Evolutionary conservation across 164 flowering plant species (phyloP).

Genomic region (Paratinospora sagittata): DNA sequence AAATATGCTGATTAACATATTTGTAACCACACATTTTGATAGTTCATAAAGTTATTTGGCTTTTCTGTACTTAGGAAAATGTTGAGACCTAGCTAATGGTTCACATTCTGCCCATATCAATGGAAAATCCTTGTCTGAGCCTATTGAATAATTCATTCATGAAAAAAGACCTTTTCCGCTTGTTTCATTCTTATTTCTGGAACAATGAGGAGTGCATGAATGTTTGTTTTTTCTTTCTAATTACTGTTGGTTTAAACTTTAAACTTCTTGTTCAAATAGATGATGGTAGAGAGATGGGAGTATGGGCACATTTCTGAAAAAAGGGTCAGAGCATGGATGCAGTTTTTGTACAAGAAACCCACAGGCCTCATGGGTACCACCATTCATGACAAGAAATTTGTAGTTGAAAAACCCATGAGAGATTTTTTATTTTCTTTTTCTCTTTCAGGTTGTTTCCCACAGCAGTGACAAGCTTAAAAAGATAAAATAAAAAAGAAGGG

Average conservation of each 20-base stretch:
- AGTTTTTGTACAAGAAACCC: conserved; percentile 13
- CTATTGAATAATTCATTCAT: neutral
- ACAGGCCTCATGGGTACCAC: conserved; percentile 13
- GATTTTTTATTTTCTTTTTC: conserved; percentile 19
- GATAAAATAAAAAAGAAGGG: conserved; percentile 14
- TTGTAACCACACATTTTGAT: neutral
- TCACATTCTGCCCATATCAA: neutral
- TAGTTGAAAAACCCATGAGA: conserved; percentile 12
- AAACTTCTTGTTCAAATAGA: neutral
- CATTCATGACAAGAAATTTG: conserved; percentile 20
- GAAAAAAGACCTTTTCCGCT: neutral
- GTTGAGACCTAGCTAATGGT: neutral
- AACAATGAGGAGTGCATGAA: neutral
- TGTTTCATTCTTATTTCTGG: neutral
- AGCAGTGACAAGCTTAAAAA: conserved; percentile 39
- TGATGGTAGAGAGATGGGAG: neutral
- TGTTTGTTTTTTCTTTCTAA: neutral
- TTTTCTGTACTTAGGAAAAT: neutral
- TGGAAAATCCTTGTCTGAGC: neutral
- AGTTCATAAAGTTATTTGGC: neutral
- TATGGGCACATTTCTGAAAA: conserved; percentile 4
- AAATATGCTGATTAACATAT: neutral
- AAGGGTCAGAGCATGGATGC: conserved; percentile 4
- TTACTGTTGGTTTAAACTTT: neutral
- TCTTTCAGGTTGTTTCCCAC: conserved; percentile 55